Base-by-base conservation (phyloP, 768 basidiomycete genomes). In the Phylloporus rhodoxanthus region DNA sequence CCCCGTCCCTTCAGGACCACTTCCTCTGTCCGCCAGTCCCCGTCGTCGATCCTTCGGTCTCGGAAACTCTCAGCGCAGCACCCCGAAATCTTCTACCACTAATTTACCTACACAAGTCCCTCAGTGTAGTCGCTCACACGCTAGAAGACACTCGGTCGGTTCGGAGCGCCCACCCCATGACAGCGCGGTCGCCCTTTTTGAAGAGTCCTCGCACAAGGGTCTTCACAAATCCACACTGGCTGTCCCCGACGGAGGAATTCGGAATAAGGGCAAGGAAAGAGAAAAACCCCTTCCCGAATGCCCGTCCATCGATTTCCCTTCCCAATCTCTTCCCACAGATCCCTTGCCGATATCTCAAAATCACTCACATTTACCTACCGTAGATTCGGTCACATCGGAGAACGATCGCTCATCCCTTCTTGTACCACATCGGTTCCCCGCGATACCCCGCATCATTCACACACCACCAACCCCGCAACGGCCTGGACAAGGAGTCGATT, bases 401-500 rank as follows among this genome's bases (percentile, higher is more conserved):
- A 57, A 54, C 36, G 60, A 56, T 2, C 61, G 50, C 4, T 54
- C 65, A 15, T 59, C 71, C 40, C 57, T 63, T 17, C 57, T 66
- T 36, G 64, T 64, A 14, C 52, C 61, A n/a, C 67, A 62, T 38
- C 56, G 30, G 40, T 52, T 56, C 23, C 56, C 54, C 32, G 23
- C 15, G n/a, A 63, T 68, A 58, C 68, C 68, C 33, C 57, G 51
- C 25, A 70, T 70, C 44, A 60, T 66, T 13, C 70, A 71, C 56
- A 70, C 68, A 43, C 70, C 68, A 33, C 67, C 68, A 33, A 70
- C 68, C 21, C 68, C 68, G 45, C 61, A 69, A 38, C 60, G 70
- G 8, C 51, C 52, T 2, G 61, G 53, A 23, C 61, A 30, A 19
- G 58, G 52, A 2, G 10, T 54, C 9, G 56, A 53, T 39, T 40